A percentile compares a stretch with the other conserved stretches of the same genome.
These are phyloP conservation scores for Acanthamoeba triangularis DNA, from an alignment of 208 protist species.

Conservation along the genomic window DNA sequence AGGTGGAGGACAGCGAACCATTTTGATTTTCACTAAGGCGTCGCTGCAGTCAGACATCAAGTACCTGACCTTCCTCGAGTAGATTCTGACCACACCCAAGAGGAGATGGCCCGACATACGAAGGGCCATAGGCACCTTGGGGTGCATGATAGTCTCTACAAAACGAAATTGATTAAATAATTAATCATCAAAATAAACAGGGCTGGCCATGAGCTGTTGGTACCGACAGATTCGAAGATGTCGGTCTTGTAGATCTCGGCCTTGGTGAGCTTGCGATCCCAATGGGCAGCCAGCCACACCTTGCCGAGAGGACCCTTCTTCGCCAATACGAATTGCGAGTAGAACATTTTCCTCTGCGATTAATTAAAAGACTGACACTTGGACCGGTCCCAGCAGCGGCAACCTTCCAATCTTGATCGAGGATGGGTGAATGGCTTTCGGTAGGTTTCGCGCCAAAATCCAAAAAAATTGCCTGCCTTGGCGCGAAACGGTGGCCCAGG, in stretches of 20 bases:
- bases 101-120: slow-evolving; percentile 97
- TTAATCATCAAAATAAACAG: slow-evolving; percentile 27
- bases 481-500: too few relatives aligned
- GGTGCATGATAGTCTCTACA: slow-evolving; percentile 93
- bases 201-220: neutral
- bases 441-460: too few relatives aligned
- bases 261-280: slow-evolving; percentile 96
- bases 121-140: slow-evolving; percentile 96
- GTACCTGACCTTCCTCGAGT: slow-evolving; percentile 95
- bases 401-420: too few relatives aligned
- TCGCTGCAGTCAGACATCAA: slow-evolving; percentile 91
- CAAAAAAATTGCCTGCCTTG: too few relatives aligned
- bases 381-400: too few relatives aligned
- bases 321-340: slow-evolving; percentile 97
- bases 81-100: slow-evolving; percentile 98
- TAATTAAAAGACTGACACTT: too few relatives aligned
- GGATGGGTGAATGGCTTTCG: too few relatives aligned
- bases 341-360: slow-evolving; percentile 97
- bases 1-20: slow-evolving; percentile 47
- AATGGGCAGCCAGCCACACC: slow-evolving; percentile 98
- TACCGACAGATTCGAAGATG: slow-evolving; percentile 93
- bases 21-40: slow-evolving; percentile 90
- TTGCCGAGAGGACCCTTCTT: slow-evolving; percentile 97
- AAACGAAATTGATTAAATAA: slow-evolving; percentile 33
- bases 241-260: slow-evolving; percentile 95